These are phyloP conservation scores for Ceratocystis albifundus DNA, from an alignment of 2,329 filamentous ascomycete species.

Conservation along the genomic window DNA sequence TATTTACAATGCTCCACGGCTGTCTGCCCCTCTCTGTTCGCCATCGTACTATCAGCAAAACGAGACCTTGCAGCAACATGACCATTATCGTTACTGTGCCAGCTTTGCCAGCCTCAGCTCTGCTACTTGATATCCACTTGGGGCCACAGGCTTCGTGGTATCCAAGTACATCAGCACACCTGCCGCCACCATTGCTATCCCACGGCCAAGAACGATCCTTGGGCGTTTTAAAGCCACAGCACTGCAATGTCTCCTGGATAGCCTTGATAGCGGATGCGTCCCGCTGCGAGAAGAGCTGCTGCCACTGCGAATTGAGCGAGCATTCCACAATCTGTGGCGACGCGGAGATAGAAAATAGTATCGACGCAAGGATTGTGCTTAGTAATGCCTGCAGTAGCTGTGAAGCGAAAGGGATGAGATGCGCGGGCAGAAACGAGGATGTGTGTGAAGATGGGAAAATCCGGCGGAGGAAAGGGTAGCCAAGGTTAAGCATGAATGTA, in stretches of 20 bases:
- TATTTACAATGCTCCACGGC: not conserved
- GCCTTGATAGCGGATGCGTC: conserved; percentile 40
- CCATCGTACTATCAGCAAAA: conserved; percentile 36
- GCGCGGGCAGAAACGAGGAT: not conserved
- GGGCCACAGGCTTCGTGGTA: conserved; percentile 39
- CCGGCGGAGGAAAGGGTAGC: not conserved
- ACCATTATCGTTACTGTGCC: conserved; percentile 46
- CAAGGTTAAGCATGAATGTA: conserved; percentile 12
- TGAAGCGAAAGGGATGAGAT: not conserved
- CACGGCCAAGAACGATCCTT: conserved; percentile 55
- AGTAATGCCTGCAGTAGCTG: conserved; percentile 10
- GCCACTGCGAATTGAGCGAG: conserved; percentile 25
- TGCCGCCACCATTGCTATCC: conserved; percentile 28
- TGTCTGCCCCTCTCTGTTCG: not conserved
- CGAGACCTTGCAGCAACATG: conserved; percentile 40
- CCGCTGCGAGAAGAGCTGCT: conserved; percentile 31
- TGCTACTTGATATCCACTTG: conserved; percentile 38
- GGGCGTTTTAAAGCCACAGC: conserved; percentile 51
- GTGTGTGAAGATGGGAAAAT: not conserved
- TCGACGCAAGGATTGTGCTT: conserved; percentile 33
- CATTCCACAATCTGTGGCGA: conserved; percentile 20
- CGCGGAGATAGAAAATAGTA: conserved; percentile 29
- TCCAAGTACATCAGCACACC: conserved; percentile 39
- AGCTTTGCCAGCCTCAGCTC: conserved; percentile 38
- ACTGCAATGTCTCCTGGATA: conserved; percentile 55